phyloP scores from a whole-genome alignment of 441 rosid species.

The Erysimum cheiri region DNA sequence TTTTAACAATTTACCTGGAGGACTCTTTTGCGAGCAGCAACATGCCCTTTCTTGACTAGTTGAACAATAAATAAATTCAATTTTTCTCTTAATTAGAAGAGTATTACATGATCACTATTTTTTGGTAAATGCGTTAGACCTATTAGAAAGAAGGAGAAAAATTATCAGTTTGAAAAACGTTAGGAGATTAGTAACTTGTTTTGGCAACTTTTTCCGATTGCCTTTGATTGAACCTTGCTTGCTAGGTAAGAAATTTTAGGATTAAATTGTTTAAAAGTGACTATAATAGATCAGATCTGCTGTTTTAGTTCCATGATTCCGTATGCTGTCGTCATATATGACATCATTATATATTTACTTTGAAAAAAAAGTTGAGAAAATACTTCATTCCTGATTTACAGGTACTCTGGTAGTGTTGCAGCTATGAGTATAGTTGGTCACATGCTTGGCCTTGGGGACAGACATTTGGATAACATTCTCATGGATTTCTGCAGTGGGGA shows the following conservation, averaged over 20 bases:
- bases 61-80: neutral
- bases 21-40: conserved; percentile 20
- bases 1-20: conserved; percentile 10
- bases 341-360: conserved; percentile 14
- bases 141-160: neutral
- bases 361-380: conserved; percentile 6
- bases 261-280: conserved; percentile 9
- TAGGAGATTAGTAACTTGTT: conserved; percentile 13
- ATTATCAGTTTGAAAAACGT: conserved; percentile 20
- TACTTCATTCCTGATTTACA: conserved; percentile 48
- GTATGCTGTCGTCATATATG: conserved; percentile 22
- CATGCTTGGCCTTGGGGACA: conserved; percentile 94
- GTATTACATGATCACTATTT: conserved; percentile 25
- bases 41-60: conserved; percentile 24
- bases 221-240: conserved; percentile 13
- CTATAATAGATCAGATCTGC: conserved; percentile 1
- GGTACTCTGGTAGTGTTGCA: conserved; percentile 96
- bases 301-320: conserved; percentile 19
- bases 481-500: conserved; percentile 96
- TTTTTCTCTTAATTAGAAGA: conserved; percentile 10
- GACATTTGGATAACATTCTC: conserved; percentile 98
- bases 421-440: conserved; percentile 99
- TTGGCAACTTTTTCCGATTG: conserved; percentile 1
- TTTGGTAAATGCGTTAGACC: conserved; percentile 7
- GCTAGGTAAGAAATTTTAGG: neutral